Evolutionary conservation across 768 basidiomycete genomes (phyloP).

Genomic region (Phlegmacium glaucopus): DNA sequence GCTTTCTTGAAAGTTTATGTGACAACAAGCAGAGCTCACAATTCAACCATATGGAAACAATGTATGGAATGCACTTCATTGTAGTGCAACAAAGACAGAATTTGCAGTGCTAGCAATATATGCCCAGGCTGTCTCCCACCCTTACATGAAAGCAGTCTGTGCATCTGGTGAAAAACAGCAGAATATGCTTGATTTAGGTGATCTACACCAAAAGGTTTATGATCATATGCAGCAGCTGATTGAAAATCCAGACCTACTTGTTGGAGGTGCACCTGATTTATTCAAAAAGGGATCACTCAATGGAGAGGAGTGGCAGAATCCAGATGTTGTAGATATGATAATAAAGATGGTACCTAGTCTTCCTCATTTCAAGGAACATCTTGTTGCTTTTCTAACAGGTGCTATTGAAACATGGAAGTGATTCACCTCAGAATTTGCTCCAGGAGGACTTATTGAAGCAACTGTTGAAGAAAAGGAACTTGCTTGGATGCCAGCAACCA

Average conservation of each 20-base stretch:
- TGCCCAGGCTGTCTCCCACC: no score
- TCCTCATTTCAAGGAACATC: not conserved
- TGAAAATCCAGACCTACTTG: not conserved
- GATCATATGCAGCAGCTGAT: not conserved
- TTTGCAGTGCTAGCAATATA: conserved; percentile 23
- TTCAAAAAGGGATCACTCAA: not conserved
- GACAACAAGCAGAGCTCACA: conserved; percentile 21
- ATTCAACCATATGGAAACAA: conserved; percentile 23
- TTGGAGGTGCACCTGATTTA: no score
- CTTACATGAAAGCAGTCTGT: no score
- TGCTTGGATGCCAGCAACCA: conserved; percentile 27
- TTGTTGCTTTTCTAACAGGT: conserved; percentile 8
- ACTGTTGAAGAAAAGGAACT: conserved; percentile 14
- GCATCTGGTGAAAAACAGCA: no score
- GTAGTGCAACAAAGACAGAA: conserved; percentile 24
- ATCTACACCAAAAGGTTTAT: not conserved
- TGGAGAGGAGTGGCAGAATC: conserved; percentile 4
- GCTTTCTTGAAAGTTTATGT: conserved; percentile 16
- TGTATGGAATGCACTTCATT: conserved; percentile 21
- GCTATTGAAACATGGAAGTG: conserved; percentile 14
- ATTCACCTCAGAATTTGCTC: conserved; percentile 11
- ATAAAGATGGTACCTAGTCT: not conserved
- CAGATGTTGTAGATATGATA: not conserved
- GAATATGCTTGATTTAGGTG: not conserved
- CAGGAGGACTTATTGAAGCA: conserved; percentile 21